These are phyloP conservation scores for Phytophthora ramorum DNA, from an alignment of 352 stramenopile genomes.

Conservation along the genomic window DNA sequence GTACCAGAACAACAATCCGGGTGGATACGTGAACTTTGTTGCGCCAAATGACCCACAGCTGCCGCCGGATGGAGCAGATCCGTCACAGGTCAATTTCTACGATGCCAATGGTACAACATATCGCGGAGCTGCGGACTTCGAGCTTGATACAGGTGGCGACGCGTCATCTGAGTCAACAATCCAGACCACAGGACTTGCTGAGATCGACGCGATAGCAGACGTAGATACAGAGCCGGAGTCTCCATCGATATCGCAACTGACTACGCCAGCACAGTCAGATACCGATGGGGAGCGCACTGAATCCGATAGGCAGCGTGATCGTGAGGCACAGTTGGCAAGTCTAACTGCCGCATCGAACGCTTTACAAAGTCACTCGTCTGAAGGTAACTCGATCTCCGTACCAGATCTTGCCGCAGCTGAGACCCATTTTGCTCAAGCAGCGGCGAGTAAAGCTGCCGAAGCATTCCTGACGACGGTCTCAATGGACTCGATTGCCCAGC, in stretches of 20 bases:
- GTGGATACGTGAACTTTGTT: constrained; percentile 52
- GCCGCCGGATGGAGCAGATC: constrained; percentile 32
- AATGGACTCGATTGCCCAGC: neutral
- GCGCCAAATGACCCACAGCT: constrained; percentile 66
- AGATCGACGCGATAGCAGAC: constrained; percentile 39
- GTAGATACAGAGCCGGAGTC: constrained; percentile 69
- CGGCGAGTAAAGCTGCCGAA: constrained; percentile 38
- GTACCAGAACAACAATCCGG: constrained; percentile 29
- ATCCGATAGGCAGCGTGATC: constrained; percentile 33
- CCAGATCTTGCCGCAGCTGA: constrained; percentile 1
- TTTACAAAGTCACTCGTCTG: constrained; percentile 24
- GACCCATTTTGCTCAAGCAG: constrained; percentile 19
- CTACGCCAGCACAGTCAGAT: constrained; percentile 73
- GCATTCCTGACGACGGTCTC: neutral
- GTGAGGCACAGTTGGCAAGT: constrained; percentile 33
- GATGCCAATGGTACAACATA: constrained; percentile 74
- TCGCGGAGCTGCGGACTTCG: constrained; percentile 62
- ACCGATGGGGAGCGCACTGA: constrained; percentile 51
- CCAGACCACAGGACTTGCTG: neutral
- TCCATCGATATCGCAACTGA: constrained; percentile 72
- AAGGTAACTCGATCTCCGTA: constrained; percentile 12
- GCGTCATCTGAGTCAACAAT: neutral
- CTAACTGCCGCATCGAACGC: constrained; percentile 44
- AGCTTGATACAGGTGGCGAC: constrained; percentile 38
- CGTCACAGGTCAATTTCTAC: constrained; percentile 67